phyloP scores from a whole-genome alignment of 1,284 basidiomycete species.

The Ceratobasidium sp. region DNA sequence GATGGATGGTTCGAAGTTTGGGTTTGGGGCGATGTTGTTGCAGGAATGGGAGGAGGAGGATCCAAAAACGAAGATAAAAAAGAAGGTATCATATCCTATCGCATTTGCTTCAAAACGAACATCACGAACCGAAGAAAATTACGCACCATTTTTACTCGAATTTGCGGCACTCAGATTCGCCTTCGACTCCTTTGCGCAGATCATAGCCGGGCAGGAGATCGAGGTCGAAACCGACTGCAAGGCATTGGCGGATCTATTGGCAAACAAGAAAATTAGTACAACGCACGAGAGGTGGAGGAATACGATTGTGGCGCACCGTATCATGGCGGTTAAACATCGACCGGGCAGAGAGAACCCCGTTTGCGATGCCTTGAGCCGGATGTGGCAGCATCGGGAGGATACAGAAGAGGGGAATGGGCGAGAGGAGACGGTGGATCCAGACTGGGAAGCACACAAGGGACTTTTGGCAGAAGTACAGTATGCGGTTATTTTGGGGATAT shows the following conservation, averaged over 20 bases:
- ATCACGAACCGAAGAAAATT: conserved; percentile 41
- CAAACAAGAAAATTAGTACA: conserved; percentile 36
- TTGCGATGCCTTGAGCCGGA: conserved; percentile 48
- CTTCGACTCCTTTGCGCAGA: conserved; percentile 42
- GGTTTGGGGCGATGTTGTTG: conserved; percentile 50
- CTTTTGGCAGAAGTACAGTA: conserved; percentile 14
- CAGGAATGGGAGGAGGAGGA: conserved; percentile 44
- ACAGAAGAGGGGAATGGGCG: conserved; percentile 49
- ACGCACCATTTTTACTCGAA: conserved; percentile 45
- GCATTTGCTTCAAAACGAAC: conserved; percentile 44
- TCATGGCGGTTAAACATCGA: conserved; percentile 40
- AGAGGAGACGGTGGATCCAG: conserved; percentile 12
- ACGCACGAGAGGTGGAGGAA: conserved; percentile 42
- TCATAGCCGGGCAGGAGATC: conserved; percentile 39
- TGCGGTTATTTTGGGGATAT: conserved; percentile 21
- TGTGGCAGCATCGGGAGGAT: conserved; percentile 50
- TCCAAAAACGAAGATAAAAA: neutral
- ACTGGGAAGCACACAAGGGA: conserved; percentile 24
- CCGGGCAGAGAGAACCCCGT: conserved; percentile 42
- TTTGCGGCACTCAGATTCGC: conserved; percentile 44
- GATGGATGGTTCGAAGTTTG: conserved; percentile 51
- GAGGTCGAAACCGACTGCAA: conserved; percentile 46
- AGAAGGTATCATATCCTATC: conserved; percentile 40
- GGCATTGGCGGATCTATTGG: conserved; percentile 41
- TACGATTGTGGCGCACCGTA: conserved; percentile 32